Evolutionary conservation across 345 rosid species (phyloP), one percentile per base, ranked within the genome.

Genomic region (Rhizophora apiculata): DNA sequence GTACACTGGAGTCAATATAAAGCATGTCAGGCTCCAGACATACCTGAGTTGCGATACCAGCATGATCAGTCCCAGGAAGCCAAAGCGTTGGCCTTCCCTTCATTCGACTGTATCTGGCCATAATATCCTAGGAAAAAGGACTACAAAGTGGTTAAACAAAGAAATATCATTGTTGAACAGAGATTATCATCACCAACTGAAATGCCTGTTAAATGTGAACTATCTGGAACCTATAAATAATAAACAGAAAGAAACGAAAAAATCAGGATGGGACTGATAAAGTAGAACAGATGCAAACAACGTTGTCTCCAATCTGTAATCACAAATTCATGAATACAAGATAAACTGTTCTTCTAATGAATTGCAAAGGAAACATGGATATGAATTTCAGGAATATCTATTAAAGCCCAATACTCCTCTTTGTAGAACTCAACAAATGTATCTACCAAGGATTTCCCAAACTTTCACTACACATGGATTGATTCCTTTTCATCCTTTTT

Each of bases 41-140:
- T 68, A 94, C 98, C 97, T 89, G 97, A 65, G 98, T 91, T 70
- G 98, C 98, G 61, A 91, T 94, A 57, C 97, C 98, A 67, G 98
- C 98, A 87, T 94, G 98, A 83, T 94, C 97, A 64, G 97, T 88
- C 68, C 98, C 97, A 46, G 98, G 98, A 83, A 94, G 83, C 98
- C 98, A 94, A 52, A 94, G 90, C 57, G 98, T 87, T 69, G 98
- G 97, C 75, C 84, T 91, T 67, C 97, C 98, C 79, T 81, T 94
- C 98, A 94, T 94, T 37, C 98, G 85, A 62, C 85, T 79, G 82
- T 88, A 91, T 78, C 98, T 85, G 76, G 86, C 85, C 98, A 94
- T 87, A 62, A 94, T 89, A 79, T 89, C 96, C 96, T 89, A 67
- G 26, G 68, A 63, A 80, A 75, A 61, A 62, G 63, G 67, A 79